Percentiles rank a stretch among this genome's conserved stretches.
Conservation (phyloP, 2,329 filamentous ascomycete species). For the Botrytis byssoidea region DNA sequence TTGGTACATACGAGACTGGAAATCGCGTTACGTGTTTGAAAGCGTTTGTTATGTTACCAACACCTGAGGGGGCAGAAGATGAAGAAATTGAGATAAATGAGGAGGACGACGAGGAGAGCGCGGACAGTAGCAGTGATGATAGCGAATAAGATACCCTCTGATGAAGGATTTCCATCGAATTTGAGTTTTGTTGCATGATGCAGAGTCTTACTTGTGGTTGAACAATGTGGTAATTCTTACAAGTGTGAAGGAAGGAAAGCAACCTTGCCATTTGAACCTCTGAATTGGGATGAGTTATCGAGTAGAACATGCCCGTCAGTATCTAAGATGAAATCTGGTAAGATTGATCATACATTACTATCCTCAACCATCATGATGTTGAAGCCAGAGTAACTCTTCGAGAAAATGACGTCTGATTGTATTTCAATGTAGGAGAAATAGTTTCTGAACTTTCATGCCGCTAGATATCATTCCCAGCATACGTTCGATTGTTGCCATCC, state of each 20-base stretch:
- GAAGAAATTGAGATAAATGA: constrained; percentile 32
- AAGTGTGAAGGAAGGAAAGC: neutral
- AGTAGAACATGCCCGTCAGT: neutral
- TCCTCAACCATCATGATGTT: neutral
- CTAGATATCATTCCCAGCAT: neutral
- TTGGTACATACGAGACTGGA: constrained; percentile 79
- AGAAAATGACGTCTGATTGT: neutral
- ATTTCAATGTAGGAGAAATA: neutral
- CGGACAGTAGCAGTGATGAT: constrained; percentile 35
- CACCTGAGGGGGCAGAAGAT: constrained; percentile 59
- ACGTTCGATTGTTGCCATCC: neutral
- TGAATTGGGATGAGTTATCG: neutral
- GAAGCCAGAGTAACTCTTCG: neutral
- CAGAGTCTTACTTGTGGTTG: neutral
- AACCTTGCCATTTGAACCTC: neutral
- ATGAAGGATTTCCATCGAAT: constrained; percentile 11
- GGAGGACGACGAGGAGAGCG: constrained; percentile 27
- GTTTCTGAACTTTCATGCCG: neutral
- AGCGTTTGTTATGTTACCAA: constrained; percentile 79
- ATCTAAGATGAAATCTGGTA: neutral
- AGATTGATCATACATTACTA: neutral
- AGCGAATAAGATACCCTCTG: constrained; percentile 39
- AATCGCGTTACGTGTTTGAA: constrained; percentile 87
- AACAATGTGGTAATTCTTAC: neutral
- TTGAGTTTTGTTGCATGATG: neutral